Conservation (phyloP, 495 filamentous ascomycete genomes). For the Pseudotulostoma volvatum region DNA sequence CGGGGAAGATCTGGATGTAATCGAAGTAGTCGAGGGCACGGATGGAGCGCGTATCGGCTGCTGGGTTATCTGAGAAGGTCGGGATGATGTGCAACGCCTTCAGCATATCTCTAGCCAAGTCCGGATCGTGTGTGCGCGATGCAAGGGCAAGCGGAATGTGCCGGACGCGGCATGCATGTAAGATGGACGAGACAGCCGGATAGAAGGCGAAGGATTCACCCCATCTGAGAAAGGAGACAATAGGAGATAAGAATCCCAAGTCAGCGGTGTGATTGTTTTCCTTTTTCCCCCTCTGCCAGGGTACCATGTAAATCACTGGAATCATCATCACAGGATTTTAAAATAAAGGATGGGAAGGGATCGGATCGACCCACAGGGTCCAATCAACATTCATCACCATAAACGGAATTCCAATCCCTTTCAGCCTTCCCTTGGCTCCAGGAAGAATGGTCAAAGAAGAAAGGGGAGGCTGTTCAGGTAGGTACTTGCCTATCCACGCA, state of each 20-base stretch:
- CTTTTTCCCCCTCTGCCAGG: too few relatives aligned
- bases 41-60: slow-evolving; percentile 21
- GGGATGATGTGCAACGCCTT: slow-evolving; percentile 52
- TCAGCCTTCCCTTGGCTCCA: neutral
- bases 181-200: slow-evolving; percentile 53
- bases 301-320: too few relatives aligned
- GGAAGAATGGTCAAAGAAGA: neutral
- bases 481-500: slow-evolving; percentile 28
- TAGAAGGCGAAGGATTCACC: slow-evolving; percentile 76
- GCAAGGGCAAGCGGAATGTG: slow-evolving; percentile 58
- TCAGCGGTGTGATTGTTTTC: too few relatives aligned
- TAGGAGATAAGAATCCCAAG: neutral
- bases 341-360: too few relatives aligned
- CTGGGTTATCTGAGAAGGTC: slow-evolving; percentile 25
- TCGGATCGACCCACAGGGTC: too few relatives aligned
- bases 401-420: too few relatives aligned
- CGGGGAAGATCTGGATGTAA: slow-evolving; percentile 73
- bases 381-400: too few relatives aligned
- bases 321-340: too few relatives aligned
- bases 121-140: slow-evolving; percentile 66
- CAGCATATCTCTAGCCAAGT: slow-evolving; percentile 67
- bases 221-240: slow-evolving; percentile 26
- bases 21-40: slow-evolving; percentile 67
- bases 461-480: neutral
- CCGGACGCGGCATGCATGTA: slow-evolving; percentile 40